phyloP scores from a whole-genome alignment of 495 filamentous ascomycete genomes.

The Xylaria telfairii region DNA sequence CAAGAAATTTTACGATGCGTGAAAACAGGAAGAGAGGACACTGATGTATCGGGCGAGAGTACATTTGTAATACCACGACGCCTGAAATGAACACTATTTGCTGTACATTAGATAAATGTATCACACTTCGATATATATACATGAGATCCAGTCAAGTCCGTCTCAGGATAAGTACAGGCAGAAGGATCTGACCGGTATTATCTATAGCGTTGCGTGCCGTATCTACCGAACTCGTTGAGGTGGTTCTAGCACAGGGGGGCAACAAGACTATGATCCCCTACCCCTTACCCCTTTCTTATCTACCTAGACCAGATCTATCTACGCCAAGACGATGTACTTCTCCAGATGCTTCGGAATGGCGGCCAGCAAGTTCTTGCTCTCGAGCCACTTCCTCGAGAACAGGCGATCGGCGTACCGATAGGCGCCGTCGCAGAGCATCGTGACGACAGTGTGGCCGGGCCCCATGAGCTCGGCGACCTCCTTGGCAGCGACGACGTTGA shows the following conservation, averaged over 20 bases:
- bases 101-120: constrained; percentile 31
- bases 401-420: constrained; percentile 94
- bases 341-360: constrained; percentile 86
- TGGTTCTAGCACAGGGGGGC: no score
- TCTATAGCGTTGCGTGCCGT: neutral
- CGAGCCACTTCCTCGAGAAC: constrained; percentile 88
- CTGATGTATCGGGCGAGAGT: neutral
- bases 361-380: constrained; percentile 77
- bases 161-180: neutral
- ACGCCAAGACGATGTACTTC: constrained; percentile 92
- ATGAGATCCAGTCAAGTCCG: constrained; percentile 17
- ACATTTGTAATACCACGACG: constrained; percentile 14
- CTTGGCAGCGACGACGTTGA: constrained; percentile 95
- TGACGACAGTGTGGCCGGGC: constrained; percentile 89
- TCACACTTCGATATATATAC: constrained; percentile 32
- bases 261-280: neutral
- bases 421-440: constrained; percentile 91
- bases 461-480: constrained; percentile 92
- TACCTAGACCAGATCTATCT: constrained; percentile 29
- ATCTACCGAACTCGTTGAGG: no score
- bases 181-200: neutral
- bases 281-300: neutral
- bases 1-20: constrained; percentile 29
- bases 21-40: constrained; percentile 8
- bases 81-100: neutral